Conservation (phyloP, 306 rosid genomes). For the Trifolium repens region DNA sequence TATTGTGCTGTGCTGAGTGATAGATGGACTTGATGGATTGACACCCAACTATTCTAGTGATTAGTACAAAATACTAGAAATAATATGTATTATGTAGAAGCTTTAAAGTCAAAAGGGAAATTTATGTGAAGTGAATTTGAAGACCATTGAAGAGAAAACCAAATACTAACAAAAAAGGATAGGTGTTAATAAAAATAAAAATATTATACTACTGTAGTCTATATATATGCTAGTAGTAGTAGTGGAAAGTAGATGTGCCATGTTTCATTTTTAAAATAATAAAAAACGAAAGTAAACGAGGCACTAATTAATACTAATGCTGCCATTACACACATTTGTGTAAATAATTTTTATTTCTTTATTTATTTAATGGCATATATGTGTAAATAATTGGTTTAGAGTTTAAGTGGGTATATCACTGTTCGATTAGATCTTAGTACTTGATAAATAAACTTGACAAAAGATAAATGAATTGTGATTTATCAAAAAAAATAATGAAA, state of each 20-base stretch:
- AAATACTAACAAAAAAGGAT: not conserved
- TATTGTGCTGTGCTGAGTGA: slow-evolving; percentile 36
- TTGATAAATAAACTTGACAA: slow-evolving; percentile 31
- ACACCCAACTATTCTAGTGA: not conserved
- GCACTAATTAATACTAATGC: slow-evolving; percentile 26
- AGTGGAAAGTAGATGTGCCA: slow-evolving; percentile 39
- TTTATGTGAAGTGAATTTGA: not conserved
- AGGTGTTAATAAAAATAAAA: not conserved
- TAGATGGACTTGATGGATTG: slow-evolving; percentile 38
- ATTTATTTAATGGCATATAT: not conserved
- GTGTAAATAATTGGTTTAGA: slow-evolving; percentile 36
- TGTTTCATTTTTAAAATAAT: slow-evolving; percentile 38
- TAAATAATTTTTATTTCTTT: slow-evolving; percentile 9
- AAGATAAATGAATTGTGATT: slow-evolving; percentile 25
- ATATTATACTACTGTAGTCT: not conserved
- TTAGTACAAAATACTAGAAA: too few relatives aligned
- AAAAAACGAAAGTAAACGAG: slow-evolving; percentile 46
- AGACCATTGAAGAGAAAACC: slow-evolving; percentile 27
- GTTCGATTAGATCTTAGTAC: slow-evolving; percentile 1
- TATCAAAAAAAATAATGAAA: slow-evolving; percentile 9
- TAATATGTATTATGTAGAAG: too few relatives aligned
- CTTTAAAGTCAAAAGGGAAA: slow-evolving; percentile 37
- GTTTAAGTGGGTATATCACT: slow-evolving; percentile 35
- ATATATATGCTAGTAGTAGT: not conserved
- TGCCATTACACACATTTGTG: not conserved